Percentiles rank a stretch among this genome's conserved stretches.
phyloP scores from a whole-genome alignment of 371 early-diverging fungal genomes.

The Apophysomyces variabilis region DNA sequence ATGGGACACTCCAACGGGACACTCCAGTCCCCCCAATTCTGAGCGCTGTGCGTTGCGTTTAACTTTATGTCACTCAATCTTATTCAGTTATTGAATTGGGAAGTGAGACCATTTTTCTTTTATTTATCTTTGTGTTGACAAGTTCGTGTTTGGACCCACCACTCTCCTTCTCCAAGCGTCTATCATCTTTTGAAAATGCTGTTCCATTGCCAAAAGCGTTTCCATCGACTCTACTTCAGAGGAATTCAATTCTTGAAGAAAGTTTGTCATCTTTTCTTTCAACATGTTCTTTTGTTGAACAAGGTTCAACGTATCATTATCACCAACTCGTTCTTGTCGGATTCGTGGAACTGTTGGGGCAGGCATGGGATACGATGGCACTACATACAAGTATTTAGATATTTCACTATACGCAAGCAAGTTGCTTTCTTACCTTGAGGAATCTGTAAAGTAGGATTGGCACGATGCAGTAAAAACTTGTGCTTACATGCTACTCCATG shows the following conservation, averaged over 20 bases:
- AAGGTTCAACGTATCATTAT: not conserved
- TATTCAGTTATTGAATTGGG: not conserved
- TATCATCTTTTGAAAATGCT: not conserved
- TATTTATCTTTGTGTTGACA: constrained; percentile 5
- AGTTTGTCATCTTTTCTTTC: not conserved
- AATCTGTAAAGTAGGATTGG: too few species aligned
- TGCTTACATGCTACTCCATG: too few species aligned
- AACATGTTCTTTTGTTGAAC: not conserved
- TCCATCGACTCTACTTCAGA: not conserved
- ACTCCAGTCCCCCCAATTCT: too few species aligned
- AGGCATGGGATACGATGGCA: not conserved
- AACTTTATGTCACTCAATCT: not conserved
- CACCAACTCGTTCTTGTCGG: not conserved
- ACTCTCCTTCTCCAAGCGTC: not conserved
- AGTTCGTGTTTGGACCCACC: not conserved
- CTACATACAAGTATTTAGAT: not conserved
- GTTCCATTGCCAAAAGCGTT: not conserved
- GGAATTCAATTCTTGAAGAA: not conserved
- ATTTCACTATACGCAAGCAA: not conserved
- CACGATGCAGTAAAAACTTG: too few species aligned
- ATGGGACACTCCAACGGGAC: not conserved
- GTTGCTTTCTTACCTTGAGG: too few species aligned
- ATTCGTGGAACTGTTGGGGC: not conserved
- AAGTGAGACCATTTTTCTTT: too few species aligned
- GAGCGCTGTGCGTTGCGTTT: not conserved